Percentiles rank a stretch among this genome's conserved stretches.
These are phyloP conservation scores for Tylopilus subfusipes DNA, from an alignment of 768 basidiomycete genomes.

Conservation along the genomic window DNA sequence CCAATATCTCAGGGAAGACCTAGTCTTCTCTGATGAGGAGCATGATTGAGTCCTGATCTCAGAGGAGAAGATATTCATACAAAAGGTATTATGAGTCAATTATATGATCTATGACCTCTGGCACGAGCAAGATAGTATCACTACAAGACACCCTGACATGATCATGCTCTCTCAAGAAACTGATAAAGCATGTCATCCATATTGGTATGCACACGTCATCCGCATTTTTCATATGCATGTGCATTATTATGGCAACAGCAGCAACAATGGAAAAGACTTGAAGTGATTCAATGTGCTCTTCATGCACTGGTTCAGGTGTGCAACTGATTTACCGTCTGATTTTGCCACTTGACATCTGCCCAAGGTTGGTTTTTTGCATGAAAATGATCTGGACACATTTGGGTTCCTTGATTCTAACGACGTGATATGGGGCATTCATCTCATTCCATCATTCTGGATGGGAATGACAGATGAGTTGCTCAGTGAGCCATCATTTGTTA, in stretches of 20 bases:
- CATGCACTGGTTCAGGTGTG: too few species aligned
- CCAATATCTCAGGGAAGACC: background rate
- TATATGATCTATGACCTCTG: too few species aligned
- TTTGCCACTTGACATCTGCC: background rate
- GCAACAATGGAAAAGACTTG: too few species aligned
- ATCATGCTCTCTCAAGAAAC: too few species aligned
- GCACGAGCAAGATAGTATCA: too few species aligned
- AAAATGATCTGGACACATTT: background rate
- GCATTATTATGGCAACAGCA: too few species aligned
- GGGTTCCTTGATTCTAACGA: background rate
- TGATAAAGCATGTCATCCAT: too few species aligned
- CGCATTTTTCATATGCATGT: background rate
- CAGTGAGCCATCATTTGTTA: background rate
- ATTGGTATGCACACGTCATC: too few species aligned
- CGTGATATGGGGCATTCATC: slow-evolving; percentile 1
- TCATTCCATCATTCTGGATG: background rate
- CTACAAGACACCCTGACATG: too few species aligned
- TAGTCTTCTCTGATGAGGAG: background rate
- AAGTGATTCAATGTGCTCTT: too few species aligned
- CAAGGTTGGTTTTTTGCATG: background rate
- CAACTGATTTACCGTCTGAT: background rate
- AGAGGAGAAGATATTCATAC: too few species aligned
- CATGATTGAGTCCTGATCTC: background rate
- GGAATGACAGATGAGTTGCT: background rate
- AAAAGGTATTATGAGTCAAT: too few species aligned